Evolutionary conservation across 2,329 filamentous ascomycete genomes (phyloP), one percentile per base, ranked within the genome.

Genomic region (Pseudocercospora fijiensis): DNA sequence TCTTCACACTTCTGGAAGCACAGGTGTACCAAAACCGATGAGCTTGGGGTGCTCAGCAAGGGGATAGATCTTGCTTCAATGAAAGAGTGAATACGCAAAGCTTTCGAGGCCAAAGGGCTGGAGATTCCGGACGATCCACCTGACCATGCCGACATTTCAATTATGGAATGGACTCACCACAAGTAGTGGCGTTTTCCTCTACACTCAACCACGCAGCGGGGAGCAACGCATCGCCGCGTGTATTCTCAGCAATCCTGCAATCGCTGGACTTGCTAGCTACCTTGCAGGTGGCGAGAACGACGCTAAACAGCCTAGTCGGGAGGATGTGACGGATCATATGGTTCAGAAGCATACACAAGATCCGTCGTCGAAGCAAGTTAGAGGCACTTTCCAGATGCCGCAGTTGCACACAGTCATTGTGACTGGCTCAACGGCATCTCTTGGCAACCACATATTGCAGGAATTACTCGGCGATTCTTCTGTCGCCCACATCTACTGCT

Each of bases 351-450:
- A 76, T 64, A 74, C 70, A 3, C 63, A 65, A 2, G 63, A 65
- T 26, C 62, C 73, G 2, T 66, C 69, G 16, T 18, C 63, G 1
- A 57, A 41, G 20, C 11, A 60, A 24, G 26, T 47, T 20, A 22
- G 57, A 16, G 24, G 59, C 41, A 24, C 51, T 41, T 37, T 30
- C 28, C 22, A 58, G 37, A 55, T 43, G 6, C 59, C 60, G 5
- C 58, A 67, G 4, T 64, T 67, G 51, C 68, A 71, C 45, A 69
- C 65, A 8, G 70, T 78, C 7, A 65, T 75, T 16, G 56, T 78
- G 13, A 78, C 76, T 3, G 76, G 76, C 1, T 73, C 72, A 0
- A 78, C 76, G 1, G 76, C 76, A 11, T 73, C 75, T 0, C 67
- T 78, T 0, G 76, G 76, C 1, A 74, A 69, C 26, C 76, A 76